phyloP scores from a whole-genome alignment of 306 rosid genomes.

The Corylus avellana region DNA sequence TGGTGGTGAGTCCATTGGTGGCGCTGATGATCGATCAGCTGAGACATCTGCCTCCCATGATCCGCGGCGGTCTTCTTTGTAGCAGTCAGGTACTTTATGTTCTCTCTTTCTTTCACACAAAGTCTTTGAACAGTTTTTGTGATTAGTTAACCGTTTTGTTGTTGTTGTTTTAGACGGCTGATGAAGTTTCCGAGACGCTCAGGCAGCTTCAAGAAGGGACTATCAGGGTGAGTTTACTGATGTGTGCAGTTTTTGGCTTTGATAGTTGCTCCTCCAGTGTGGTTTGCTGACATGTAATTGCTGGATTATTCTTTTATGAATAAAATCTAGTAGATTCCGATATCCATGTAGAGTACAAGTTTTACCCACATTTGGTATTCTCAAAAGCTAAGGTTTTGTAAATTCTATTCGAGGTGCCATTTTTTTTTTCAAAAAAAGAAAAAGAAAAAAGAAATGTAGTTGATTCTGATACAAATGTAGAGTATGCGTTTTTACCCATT shows the following conservation, averaged over 20 bases:
- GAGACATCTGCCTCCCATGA: constrained; percentile 70
- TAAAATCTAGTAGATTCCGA: not conserved
- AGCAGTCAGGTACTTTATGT: constrained; percentile 66
- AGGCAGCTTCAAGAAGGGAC: constrained; percentile 66
- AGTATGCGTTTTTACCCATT: not conserved
- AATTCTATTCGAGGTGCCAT: too few species aligned
- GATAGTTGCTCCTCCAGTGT: constrained; percentile 1
- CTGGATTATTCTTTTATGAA: too few species aligned
- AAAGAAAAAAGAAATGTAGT: too few species aligned
- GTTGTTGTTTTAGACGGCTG: constrained; percentile 49
- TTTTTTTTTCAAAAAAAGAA: constrained; percentile 20
- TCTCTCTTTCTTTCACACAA: constrained; percentile 11
- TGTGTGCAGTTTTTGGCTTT: constrained; percentile 12
- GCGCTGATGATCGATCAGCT: constrained; percentile 96
- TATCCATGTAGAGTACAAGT: not conserved
- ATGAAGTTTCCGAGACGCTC: constrained; percentile 68
- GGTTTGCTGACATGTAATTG: constrained; percentile 4
- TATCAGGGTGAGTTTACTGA: constrained; percentile 53
- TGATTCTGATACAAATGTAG: not conserved
- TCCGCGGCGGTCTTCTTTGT: constrained; percentile 71
- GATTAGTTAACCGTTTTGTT: not conserved
- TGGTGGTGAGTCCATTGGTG: constrained; percentile 87
- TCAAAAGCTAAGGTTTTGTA: constrained; percentile 5
- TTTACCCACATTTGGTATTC: not conserved
- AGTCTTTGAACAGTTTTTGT: not conserved